Conservation (phyloP, 2,329 filamentous ascomycete genomes). For the Sporothrix brunneoviolacea region DNA sequence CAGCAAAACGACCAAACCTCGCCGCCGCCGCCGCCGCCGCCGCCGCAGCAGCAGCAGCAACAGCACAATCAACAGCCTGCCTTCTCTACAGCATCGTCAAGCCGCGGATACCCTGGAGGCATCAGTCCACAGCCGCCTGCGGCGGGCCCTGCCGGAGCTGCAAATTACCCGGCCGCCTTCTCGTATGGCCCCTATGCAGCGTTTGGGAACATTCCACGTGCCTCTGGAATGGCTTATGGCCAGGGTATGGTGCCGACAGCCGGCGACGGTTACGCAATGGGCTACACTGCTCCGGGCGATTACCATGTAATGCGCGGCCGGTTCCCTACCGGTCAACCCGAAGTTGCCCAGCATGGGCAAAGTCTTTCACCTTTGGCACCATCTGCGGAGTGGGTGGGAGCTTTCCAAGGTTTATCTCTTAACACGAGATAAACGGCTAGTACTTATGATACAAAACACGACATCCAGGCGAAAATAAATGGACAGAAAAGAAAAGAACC, state of each 20-base stretch:
- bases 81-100: constrained; percentile 1
- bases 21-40: constrained; percentile 1
- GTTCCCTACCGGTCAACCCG: constrained; percentile 36
- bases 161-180: constrained; percentile 27
- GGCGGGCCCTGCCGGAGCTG: neutral
- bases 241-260: constrained; percentile 32
- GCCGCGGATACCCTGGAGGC: constrained; percentile 18
- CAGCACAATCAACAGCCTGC: constrained; percentile 8
- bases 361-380: constrained; percentile 35
- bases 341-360: constrained; percentile 30
- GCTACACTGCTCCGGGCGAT: constrained; percentile 35
- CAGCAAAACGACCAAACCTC: constrained; percentile 8
- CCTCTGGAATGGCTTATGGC: constrained; percentile 31
- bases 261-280: constrained; percentile 35
- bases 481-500: neutral
- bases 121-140: constrained; percentile 13
- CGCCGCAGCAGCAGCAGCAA: constrained; percentile 11
- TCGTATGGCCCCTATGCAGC: constrained; percentile 35
- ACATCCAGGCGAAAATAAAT: neutral
- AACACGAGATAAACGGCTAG: constrained; percentile 32
- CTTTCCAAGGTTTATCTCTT: constrained; percentile 67
- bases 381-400: constrained; percentile 53
- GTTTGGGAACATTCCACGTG: constrained; percentile 36
- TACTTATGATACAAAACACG: neutral
- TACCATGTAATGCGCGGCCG: constrained; percentile 43